Evolutionary conservation across 75 land plant species (phyloP).

Genomic region (Pinus tabuliformis): DNA sequence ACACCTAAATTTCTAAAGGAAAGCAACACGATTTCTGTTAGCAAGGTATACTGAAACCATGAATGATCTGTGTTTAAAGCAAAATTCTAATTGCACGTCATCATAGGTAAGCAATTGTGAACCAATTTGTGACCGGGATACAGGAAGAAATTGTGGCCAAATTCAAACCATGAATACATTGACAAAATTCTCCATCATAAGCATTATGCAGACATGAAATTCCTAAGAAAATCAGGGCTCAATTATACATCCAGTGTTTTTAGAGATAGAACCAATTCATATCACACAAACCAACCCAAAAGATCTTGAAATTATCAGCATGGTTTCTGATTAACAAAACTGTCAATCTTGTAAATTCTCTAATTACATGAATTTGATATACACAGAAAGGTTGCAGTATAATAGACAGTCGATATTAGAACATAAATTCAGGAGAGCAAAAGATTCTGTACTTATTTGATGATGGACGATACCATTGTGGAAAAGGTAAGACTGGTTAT

Average conservation of each 20-base stretch:
- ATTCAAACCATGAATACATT: no score
- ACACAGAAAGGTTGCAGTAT: background rate
- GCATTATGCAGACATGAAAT: background rate
- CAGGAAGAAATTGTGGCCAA: no score
- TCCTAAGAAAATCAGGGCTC: background rate
- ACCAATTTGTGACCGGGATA: background rate
- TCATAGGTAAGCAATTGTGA: background rate
- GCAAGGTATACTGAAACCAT: background rate
- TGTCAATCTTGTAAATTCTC: background rate
- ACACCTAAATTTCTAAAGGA: conserved; percentile 69
- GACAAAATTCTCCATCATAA: background rate
- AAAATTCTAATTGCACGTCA: background rate
- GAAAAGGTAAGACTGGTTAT: no score
- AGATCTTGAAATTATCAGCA: background rate
- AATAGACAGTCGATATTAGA: background rate
- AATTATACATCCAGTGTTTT: background rate
- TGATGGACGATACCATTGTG: no score
- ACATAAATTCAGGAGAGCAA: background rate
- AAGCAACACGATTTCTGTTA: background rate
- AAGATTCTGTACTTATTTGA: background rate
- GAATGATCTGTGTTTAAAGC: background rate
- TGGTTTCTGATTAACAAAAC: background rate
- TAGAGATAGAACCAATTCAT: background rate
- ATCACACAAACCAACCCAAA: background rate
- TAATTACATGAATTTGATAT: conserved; percentile 1